These are phyloP conservation scores for Erythrobasidium hasegawianum DNA, from an alignment of 1,284 basidiomycete species.

Conservation along the genomic window DNA sequence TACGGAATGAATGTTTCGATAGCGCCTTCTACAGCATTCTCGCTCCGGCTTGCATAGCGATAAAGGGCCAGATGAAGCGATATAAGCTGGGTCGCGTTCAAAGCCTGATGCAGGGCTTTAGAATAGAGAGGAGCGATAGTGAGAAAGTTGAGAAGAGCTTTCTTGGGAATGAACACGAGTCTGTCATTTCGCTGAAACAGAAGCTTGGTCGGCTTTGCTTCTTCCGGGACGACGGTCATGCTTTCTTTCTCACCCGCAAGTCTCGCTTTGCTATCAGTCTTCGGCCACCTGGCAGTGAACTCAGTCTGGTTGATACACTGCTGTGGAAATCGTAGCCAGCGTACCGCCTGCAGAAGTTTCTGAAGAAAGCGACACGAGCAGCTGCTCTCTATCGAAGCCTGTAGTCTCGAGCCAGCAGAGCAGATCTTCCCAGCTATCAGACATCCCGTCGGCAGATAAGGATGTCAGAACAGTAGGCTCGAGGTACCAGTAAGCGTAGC, in stretches of 20 bases:
- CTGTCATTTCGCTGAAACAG: constrained; percentile 9
- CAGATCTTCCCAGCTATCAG: constrained; percentile 10
- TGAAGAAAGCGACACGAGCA: constrained; percentile 12
- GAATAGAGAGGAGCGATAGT: constrained; percentile 25
- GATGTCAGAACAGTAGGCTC: too few species aligned
- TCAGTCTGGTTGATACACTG: background rate
- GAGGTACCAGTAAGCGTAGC: too few species aligned
- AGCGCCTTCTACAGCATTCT: background rate
- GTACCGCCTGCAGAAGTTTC: constrained; percentile 24
- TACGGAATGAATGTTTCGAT: constrained; percentile 17
- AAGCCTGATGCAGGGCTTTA: background rate
- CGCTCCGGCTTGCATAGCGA: background rate
- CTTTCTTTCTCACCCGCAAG: constrained; percentile 6
- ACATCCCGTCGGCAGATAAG: too few species aligned
- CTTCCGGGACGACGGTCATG: background rate
- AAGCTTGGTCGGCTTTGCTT: background rate
- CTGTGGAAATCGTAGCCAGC: background rate
- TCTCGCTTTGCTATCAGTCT: constrained; percentile 19
- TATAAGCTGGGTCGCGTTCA: constrained; percentile 39
- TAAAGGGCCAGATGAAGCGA: constrained; percentile 39
- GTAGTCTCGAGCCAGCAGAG: constrained; percentile 24
- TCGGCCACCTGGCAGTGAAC: constrained; percentile 15
- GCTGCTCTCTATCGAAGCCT: constrained; percentile 13
- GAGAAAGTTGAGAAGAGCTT: constrained; percentile 11
- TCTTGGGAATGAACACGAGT: constrained; percentile 13